Percentiles rank a stretch among this genome's conserved stretches.
Evolutionary conservation across 768 basidiomycete species (phyloP).

Genomic region (Leccinum olivaceopallidum): DNA sequence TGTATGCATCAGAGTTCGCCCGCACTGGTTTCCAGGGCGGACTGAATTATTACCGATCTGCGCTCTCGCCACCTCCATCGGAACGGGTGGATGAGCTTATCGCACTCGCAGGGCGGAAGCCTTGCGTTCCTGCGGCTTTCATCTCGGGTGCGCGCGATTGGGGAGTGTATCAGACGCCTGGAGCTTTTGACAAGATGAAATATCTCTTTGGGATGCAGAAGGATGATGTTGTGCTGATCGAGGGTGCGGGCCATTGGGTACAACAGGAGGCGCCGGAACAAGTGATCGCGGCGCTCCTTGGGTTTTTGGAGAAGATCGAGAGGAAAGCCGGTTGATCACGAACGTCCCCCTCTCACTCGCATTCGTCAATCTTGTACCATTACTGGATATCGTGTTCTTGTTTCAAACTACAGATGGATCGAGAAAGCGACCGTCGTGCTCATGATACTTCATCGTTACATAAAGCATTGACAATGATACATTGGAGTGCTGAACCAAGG

Average conservation of each 20-base stretch:
- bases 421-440: conserved; percentile 13
- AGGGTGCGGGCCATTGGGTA: conserved; percentile 64
- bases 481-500: conserved; percentile 23
- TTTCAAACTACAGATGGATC: conserved; percentile 17
- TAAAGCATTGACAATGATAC: conserved; percentile 22
- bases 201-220: conserved; percentile 34
- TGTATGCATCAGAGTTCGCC: conserved; percentile 50
- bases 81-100: conserved; percentile 41
- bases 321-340: neutral
- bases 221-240: conserved; percentile 51
- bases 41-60: conserved; percentile 54
- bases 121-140: conserved; percentile 58
- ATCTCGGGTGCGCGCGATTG: conserved; percentile 57
- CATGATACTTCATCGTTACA: conserved; percentile 18
- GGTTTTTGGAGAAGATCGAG: conserved; percentile 39
- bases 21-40: conserved; percentile 66
- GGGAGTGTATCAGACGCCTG: conserved; percentile 59
- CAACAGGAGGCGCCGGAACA: conserved; percentile 54
- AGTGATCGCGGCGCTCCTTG: conserved; percentile 41
- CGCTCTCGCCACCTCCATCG: conserved; percentile 31
- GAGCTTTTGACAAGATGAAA: conserved; percentile 46
- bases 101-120: conserved; percentile 45
- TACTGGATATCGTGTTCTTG: neutral
- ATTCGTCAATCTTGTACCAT: neutral
- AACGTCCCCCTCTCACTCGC: neutral